Evolutionary conservation across 352 stramenopile genomes (phyloP).

Genomic region (Pythium periplocum): DNA sequence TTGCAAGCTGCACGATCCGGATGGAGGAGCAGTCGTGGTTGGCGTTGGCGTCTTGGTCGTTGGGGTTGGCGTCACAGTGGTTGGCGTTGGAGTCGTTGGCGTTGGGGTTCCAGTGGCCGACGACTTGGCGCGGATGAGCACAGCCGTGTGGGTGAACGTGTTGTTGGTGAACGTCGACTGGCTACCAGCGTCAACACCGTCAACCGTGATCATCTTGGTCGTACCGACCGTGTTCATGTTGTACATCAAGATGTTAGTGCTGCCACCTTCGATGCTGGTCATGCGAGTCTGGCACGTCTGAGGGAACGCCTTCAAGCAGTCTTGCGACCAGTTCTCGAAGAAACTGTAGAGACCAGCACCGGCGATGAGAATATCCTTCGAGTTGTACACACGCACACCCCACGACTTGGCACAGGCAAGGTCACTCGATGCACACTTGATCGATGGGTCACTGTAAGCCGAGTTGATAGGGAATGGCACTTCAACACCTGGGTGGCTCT

Average conservation of each 20-base stretch:
- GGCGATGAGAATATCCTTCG: not conserved
- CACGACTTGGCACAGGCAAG: not conserved
- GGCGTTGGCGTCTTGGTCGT: too few species aligned
- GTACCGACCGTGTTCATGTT: slow-evolving; percentile 4
- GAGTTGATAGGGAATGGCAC: not conserved
- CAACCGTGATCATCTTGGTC: not conserved
- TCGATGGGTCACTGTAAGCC: not conserved
- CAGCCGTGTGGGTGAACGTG: slow-evolving; percentile 1
- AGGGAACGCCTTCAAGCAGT: slow-evolving; percentile 1
- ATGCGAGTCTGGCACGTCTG: slow-evolving; percentile 3
- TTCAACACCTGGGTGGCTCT: not conserved
- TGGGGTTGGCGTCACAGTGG: too few species aligned
- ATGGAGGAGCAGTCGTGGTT: too few species aligned
- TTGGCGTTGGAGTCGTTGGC: too few species aligned
- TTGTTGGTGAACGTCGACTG: slow-evolving; percentile 1
- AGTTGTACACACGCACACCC: not conserved
- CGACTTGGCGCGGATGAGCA: not conserved
- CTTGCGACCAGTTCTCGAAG: slow-evolving; percentile 5
- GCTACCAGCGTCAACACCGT: not conserved
- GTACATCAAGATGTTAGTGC: slow-evolving; percentile 1
- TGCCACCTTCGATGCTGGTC: slow-evolving; percentile 3
- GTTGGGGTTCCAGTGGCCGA: too few species aligned
- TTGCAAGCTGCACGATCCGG: not conserved
- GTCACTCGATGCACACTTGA: not conserved
- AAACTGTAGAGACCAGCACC: slow-evolving; percentile 3